Evolutionary conservation across 2,329 filamentous ascomycete genomes (phyloP).

Genomic region (Fusarium lateritium): DNA sequence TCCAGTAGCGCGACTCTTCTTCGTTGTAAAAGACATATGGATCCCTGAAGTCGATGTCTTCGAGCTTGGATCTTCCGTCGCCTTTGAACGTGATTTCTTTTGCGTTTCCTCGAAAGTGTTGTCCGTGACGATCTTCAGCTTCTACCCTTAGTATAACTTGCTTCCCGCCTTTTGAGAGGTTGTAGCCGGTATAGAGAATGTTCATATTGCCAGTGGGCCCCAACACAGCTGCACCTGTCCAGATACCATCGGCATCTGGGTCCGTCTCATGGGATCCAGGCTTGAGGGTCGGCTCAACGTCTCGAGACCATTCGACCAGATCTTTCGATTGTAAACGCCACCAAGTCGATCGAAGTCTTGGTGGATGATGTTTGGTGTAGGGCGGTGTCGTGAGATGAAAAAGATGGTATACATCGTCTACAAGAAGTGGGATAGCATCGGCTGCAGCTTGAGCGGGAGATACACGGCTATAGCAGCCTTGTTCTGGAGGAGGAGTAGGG

Average conservation of each 20-base stretch:
- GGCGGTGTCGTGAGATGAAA: constrained; percentile 55
- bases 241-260: constrained; percentile 53
- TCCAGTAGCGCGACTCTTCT: constrained; percentile 53
- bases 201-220: constrained; percentile 53
- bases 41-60: constrained; percentile 56
- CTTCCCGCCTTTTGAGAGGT: constrained; percentile 46
- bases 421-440: constrained; percentile 55
- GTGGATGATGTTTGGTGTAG: constrained; percentile 52
- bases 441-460: constrained; percentile 51
- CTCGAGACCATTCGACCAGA: constrained; percentile 52
- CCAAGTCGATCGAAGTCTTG: constrained; percentile 53
- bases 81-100: no score
- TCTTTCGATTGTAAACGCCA: constrained; percentile 51
- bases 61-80: constrained; percentile 34
- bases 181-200: constrained; percentile 57
- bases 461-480: constrained; percentile 47
- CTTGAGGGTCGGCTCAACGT: constrained; percentile 28
- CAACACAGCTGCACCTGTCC: constrained; percentile 54
- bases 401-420: constrained; percentile 56
- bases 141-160: no score
- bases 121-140: constrained; percentile 45
- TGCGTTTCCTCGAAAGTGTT: constrained; percentile 43
- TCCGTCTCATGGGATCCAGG: constrained; percentile 1
- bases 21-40: constrained; percentile 55
- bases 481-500: constrained; percentile 48